A percentile compares a stretch with the other conserved stretches of the same genome.
These are phyloP conservation scores for Tricholoma terreum DNA, from an alignment of 768 basidiomycete species.

Conservation along the genomic window DNA sequence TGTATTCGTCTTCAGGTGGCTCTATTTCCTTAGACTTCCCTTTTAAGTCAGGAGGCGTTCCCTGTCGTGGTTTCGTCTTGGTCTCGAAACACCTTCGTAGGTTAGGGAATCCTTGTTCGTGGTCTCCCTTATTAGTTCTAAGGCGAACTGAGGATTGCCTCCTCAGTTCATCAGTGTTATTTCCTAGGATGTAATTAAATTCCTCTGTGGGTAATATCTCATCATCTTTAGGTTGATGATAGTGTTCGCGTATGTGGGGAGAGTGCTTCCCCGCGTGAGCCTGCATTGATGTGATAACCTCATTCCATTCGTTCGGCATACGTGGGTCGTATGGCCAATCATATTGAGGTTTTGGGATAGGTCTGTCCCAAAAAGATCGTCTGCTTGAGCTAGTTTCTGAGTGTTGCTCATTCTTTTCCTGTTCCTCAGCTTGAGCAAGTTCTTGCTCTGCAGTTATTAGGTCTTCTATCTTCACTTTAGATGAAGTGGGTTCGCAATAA, in stretches of 20 bases:
- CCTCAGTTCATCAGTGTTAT: not conserved
- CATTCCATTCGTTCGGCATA: conserved; percentile 22
- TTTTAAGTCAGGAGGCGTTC: not conserved
- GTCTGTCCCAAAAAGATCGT: conserved; percentile 17
- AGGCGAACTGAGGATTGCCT: conserved; percentile 13
- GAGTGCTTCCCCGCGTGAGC: not conserved
- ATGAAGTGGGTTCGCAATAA: conserved; percentile 17
- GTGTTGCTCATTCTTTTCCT: conserved; percentile 12
- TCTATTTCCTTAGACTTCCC: not conserved
- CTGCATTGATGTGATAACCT: conserved; percentile 6
- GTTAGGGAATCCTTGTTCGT: not conserved
- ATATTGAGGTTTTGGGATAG: conserved; percentile 19
- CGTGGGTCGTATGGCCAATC: conserved; percentile 14
- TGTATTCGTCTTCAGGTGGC: conserved; percentile 10
- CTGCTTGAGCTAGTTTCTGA: not conserved
- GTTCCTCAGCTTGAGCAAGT: conserved; percentile 5
- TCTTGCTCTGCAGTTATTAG: not conserved
- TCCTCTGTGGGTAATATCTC: not conserved
- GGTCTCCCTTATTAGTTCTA: conserved; percentile 11
- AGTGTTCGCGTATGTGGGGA: not conserved
- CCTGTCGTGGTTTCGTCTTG: not conserved
- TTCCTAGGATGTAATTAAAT: not conserved
- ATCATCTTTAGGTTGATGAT: not conserved
- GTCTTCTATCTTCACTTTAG: conserved; percentile 9
- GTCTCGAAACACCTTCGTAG: not conserved